Conservation (phyloP, 1,284 basidiomycete species). For the Agroathelia rolfsii region DNA sequence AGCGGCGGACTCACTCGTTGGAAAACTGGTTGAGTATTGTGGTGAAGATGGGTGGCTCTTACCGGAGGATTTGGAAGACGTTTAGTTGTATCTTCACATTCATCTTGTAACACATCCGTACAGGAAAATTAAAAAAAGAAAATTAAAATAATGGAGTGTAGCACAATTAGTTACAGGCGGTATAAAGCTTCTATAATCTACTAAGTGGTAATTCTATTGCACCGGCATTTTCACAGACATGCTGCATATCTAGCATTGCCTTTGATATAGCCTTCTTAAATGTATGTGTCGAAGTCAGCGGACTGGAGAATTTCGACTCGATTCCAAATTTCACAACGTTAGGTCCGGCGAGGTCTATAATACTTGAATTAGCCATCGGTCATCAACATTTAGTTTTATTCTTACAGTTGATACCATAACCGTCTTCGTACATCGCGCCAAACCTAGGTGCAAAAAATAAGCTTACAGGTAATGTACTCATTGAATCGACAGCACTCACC, state of each 20-base stretch:
- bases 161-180: too few relatives aligned
- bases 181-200: background rate
- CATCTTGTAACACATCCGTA: too few relatives aligned
- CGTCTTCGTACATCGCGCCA: slow-evolving; percentile 70
- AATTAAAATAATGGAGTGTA: too few relatives aligned
- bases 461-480: slow-evolving; percentile 1
- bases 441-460: slow-evolving; percentile 37
- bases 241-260: slow-evolving; percentile 67
- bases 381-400: slow-evolving; percentile 11
- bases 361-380: slow-evolving; percentile 2
- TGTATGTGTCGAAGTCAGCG: slow-evolving; percentile 58
- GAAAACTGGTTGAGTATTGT: slow-evolving; percentile 12
- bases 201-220: slow-evolving; percentile 11
- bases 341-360: slow-evolving; percentile 72
- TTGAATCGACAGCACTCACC: slow-evolving; percentile 32
- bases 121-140: too few relatives aligned
- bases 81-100: background rate
- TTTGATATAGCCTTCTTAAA: slow-evolving; percentile 65
- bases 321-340: slow-evolving; percentile 89
- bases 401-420: slow-evolving; percentile 90
- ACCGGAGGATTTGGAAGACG: slow-evolving; percentile 1
- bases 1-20: slow-evolving; percentile 25
- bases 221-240: slow-evolving; percentile 26
- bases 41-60: slow-evolving; percentile 2
- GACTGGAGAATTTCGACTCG: slow-evolving; percentile 77